These are phyloP conservation scores for Penicillium verhagenii DNA, from an alignment of 495 filamentous ascomycete genomes.

Conservation along the genomic window DNA sequence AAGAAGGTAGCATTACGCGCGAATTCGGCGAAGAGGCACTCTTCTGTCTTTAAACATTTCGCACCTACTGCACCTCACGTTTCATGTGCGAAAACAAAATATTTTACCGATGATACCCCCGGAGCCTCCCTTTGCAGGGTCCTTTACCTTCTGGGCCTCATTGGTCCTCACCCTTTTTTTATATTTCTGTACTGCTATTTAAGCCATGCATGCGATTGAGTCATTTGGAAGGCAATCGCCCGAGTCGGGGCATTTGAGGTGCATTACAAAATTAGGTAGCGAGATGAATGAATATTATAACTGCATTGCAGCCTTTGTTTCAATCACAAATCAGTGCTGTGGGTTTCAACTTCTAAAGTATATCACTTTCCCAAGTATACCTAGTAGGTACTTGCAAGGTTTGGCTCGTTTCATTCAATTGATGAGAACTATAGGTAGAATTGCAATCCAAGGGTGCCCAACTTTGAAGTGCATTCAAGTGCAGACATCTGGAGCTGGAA, in stretches of 20 bases:
- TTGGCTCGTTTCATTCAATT: too few relatives aligned
- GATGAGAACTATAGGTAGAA: too few relatives aligned
- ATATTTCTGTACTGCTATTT: conserved; percentile 9
- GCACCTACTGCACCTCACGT: neutral
- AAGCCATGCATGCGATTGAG: conserved; percentile 16
- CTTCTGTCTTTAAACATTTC: conserved; percentile 44
- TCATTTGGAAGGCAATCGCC: conserved; percentile 5
- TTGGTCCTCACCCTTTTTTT: conserved; percentile 2
- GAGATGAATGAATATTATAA: neutral
- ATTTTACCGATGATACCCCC: conserved; percentile 15
- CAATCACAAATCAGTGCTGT: too few relatives aligned
- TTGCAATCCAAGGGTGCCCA: too few relatives aligned
- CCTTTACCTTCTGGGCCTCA: conserved; percentile 6
- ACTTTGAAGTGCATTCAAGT: too few relatives aligned
- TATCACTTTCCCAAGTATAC: too few relatives aligned
- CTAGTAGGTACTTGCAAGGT: too few relatives aligned
- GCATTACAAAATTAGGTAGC: neutral
- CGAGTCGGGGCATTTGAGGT: neutral
- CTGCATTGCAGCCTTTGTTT: neutral
- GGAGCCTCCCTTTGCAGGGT: conserved; percentile 1
- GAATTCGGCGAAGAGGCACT: conserved; percentile 65
- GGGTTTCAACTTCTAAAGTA: too few relatives aligned
- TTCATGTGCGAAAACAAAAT: conserved; percentile 1
- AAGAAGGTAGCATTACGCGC: conserved; percentile 56
- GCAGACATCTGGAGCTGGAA: too few relatives aligned